Evolutionary conservation across 257 asterid species (phyloP).

Genomic region (Leonotis leonurus): DNA sequence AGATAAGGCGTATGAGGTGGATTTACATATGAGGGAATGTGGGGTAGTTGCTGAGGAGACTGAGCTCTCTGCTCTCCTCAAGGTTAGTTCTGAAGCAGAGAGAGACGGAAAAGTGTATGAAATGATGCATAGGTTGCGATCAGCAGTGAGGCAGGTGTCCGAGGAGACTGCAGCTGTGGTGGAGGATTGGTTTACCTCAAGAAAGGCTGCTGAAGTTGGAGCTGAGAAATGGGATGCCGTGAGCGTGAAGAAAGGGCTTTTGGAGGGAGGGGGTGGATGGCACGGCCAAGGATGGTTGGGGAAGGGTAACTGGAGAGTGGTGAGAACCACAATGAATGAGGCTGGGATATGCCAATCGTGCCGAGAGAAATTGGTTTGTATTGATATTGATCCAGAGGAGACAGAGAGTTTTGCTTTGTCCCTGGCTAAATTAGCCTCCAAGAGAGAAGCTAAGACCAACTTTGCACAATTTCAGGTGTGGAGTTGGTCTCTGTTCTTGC

Average conservation of each 20-base stretch:
- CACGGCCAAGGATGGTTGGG: conserved; percentile 99
- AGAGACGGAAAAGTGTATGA: conserved; percentile 74
- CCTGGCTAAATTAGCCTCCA: conserved; percentile 53
- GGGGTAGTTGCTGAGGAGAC: conserved; percentile 71
- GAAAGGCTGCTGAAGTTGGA: conserved; percentile 55
- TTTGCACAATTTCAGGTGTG: conserved; percentile 72
- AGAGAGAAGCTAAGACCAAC: conserved; percentile 52
- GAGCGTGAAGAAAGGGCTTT: conserved; percentile 60
- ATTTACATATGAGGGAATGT: conserved; percentile 67
- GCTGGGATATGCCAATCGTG: conserved; percentile 68
- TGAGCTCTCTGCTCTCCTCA: conserved; percentile 73
- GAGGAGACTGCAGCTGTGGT: conserved; percentile 63
- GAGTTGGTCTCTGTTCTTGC: conserved; percentile 2
- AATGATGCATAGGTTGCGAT: conserved; percentile 82
- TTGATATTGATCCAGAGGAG: conserved; percentile 92
- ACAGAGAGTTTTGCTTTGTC: conserved; percentile 70
- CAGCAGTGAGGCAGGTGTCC: conserved; percentile 73
- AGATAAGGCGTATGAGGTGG: conserved; percentile 76
- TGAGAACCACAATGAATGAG: conserved; percentile 51
- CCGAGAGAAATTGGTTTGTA: conserved; percentile 72
- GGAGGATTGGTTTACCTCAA: conserved; percentile 78
- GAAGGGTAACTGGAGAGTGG: conserved; percentile 73
- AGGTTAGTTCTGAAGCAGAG: conserved; percentile 48
- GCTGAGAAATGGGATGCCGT: conserved; percentile 53
- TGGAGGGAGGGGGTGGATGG: conserved; percentile 99